Conservation (phyloP, 2,329 filamentous ascomycete species). For the Geosmithia morbida region DNA sequence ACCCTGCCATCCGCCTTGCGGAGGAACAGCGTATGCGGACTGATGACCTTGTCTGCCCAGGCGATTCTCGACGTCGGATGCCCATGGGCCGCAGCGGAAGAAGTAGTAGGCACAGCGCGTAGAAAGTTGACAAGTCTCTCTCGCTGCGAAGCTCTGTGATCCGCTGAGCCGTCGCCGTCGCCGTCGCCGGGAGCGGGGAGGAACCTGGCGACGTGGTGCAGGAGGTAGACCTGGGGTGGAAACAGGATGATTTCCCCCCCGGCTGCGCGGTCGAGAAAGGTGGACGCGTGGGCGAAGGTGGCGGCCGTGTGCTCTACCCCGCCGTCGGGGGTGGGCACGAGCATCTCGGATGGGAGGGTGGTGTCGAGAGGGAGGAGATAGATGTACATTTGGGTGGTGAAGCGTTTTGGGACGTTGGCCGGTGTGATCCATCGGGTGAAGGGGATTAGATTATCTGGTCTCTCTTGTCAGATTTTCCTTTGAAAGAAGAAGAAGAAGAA, state of each 20-base stretch:
- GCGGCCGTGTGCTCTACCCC: slow-evolving; percentile 56
- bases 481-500: too few relatives aligned
- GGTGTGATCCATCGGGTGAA: slow-evolving; percentile 94
- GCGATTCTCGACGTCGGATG: slow-evolving; percentile 30
- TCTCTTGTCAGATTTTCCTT: too few relatives aligned
- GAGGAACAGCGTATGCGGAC: slow-evolving; percentile 32
- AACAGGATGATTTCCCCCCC: slow-evolving; percentile 66
- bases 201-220: slow-evolving; percentile 42
- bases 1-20: slow-evolving; percentile 27
- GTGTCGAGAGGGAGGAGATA: slow-evolving; percentile 60
- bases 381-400: slow-evolving; percentile 93
- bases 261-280: slow-evolving; percentile 54
- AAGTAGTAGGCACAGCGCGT: slow-evolving; percentile 22
- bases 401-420: slow-evolving; percentile 54
- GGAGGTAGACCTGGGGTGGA: slow-evolving; percentile 74
- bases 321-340: slow-evolving; percentile 59
- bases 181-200: too few relatives aligned
- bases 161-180: too few relatives aligned
- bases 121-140: slow-evolving; percentile 40
- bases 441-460: slow-evolving; percentile 54
- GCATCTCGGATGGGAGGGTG: slow-evolving; percentile 27
- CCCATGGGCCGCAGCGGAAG: slow-evolving; percentile 19
- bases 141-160: slow-evolving; percentile 25
- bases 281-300: slow-evolving; percentile 53
- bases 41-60: slow-evolving; percentile 49